A percentile compares a stretch with the other conserved stretches of the same genome.
Conservation (phyloP, 352 stramenopile species). For the Phytophthora pini region DNA sequence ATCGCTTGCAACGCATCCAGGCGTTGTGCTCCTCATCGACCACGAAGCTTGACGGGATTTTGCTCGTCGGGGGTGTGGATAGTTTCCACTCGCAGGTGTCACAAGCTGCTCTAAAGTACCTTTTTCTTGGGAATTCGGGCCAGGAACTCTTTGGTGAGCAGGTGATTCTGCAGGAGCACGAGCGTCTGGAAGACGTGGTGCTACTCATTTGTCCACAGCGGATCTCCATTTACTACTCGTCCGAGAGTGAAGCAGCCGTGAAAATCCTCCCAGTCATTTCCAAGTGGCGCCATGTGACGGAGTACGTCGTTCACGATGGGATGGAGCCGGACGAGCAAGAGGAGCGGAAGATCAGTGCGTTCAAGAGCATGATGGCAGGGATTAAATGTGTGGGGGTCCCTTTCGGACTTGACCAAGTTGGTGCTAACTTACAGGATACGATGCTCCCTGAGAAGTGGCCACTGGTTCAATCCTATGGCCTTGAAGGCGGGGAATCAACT, state of each 20-base stretch:
- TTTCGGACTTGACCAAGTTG: constrained; percentile 45
- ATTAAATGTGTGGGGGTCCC: constrained; percentile 62
- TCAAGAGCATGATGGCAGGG: constrained; percentile 64
- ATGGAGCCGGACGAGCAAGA: constrained; percentile 79
- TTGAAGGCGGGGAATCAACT: constrained; percentile 45
- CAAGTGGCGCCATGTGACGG: constrained; percentile 69
- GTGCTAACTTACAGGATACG: constrained; percentile 46
- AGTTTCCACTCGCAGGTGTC: constrained; percentile 69
- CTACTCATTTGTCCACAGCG: constrained; percentile 54
- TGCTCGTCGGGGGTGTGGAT: constrained; percentile 77
- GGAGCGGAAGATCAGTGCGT: constrained; percentile 65
- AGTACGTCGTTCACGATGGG: constrained; percentile 68
- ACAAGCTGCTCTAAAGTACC: constrained; percentile 76
- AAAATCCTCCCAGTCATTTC: constrained; percentile 74
- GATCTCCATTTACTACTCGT: constrained; percentile 70
- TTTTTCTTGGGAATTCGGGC: constrained; percentile 73
- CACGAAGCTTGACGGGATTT: constrained; percentile 49
- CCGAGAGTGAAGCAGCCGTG: constrained; percentile 64
- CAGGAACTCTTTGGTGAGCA: constrained; percentile 81
- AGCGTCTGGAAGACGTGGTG: constrained; percentile 74
- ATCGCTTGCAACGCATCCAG: constrained; percentile 61
- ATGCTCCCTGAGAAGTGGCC: constrained; percentile 83
- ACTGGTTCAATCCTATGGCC: constrained; percentile 70
- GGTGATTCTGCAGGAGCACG: constrained; percentile 70
- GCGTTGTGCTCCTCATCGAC: constrained; percentile 42